Conservation (phyloP, 345 rosid species). For the Trapa incisa region DNA sequence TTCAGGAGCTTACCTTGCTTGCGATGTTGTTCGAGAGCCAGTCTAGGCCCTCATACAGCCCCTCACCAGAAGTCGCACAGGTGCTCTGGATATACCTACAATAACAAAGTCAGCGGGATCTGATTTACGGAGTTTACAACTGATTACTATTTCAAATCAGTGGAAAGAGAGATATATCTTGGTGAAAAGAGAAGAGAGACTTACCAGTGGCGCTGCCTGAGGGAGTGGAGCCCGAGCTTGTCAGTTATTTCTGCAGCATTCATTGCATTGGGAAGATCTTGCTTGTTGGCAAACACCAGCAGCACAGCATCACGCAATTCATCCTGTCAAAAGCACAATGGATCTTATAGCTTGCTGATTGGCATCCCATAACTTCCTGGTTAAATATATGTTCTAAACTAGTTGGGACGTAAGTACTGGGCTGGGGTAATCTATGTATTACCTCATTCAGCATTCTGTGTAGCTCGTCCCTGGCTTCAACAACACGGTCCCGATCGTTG, state of each 20-base stretch:
- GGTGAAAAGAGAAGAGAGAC: not conserved
- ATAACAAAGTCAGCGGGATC: not conserved
- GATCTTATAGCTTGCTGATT: too few species aligned
- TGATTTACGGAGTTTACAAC: not conserved
- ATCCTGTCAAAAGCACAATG: conserved; percentile 27
- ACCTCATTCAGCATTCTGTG: conserved; percentile 86
- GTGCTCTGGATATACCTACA: conserved; percentile 95
- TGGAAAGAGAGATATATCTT: not conserved
- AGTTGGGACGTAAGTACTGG: not conserved
- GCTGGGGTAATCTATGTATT: not conserved
- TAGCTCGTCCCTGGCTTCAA: conserved; percentile 72
- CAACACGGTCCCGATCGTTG: conserved; percentile 75
- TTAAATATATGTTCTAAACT: not conserved
- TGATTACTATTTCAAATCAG: not conserved
- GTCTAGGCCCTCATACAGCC: conserved; percentile 85
- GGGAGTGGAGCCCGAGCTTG: conserved; percentile 60
- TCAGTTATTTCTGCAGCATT: conserved; percentile 66
- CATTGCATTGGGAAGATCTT: conserved; percentile 81
- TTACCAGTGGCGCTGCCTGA: conserved; percentile 63
- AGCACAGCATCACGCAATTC: conserved; percentile 65
- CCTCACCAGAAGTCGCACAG: conserved; percentile 95
- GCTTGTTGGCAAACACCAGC: conserved; percentile 70
- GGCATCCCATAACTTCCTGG: not conserved
- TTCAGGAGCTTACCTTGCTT: conserved; percentile 43
- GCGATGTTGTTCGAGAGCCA: conserved; percentile 97